Conservation (phyloP, 1,139 yeast genomes). For the Blastobotrys arbuscula region DNA sequence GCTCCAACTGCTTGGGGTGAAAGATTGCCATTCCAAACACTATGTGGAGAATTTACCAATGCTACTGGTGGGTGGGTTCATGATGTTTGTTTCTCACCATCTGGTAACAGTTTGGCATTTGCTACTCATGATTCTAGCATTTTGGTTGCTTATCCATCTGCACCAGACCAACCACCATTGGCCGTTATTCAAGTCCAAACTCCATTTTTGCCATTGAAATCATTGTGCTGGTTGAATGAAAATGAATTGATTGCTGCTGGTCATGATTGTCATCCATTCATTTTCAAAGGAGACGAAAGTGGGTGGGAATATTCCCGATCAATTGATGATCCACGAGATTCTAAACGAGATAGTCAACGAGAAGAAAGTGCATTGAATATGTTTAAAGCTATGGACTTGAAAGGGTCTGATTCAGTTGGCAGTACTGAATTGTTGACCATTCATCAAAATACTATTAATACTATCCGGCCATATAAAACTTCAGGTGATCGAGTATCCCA, state of each 20-base stretch:
- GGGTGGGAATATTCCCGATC: slow-evolving; percentile 66
- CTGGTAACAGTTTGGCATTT: slow-evolving; percentile 72
- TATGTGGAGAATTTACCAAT: slow-evolving; percentile 78
- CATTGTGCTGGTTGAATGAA: slow-evolving; percentile 64
- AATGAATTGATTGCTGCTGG: slow-evolving; percentile 80
- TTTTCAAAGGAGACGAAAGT: slow-evolving; percentile 61
- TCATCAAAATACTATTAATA: slow-evolving; percentile 87
- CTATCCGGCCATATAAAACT: slow-evolving; percentile 46
- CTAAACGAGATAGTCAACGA: slow-evolving; percentile 47
- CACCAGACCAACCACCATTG: slow-evolving; percentile 54
- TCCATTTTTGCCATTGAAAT: slow-evolving; percentile 76
- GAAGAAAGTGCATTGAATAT: slow-evolving; percentile 86
- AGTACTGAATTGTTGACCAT: slow-evolving; percentile 61
- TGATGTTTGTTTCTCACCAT: slow-evolving; percentile 80
- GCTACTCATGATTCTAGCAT: slow-evolving; percentile 75
- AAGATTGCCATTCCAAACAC: slow-evolving; percentile 89
- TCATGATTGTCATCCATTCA: slow-evolving; percentile 84
- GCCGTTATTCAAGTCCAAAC: slow-evolving; percentile 50
- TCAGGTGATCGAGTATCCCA: slow-evolving; percentile 42
- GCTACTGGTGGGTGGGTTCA: slow-evolving; percentile 89
- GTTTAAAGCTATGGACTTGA: slow-evolving; percentile 93
- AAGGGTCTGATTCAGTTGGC: slow-evolving; percentile 62
- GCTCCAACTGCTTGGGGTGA: slow-evolving; percentile 85
- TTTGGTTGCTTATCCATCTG: slow-evolving; percentile 69
- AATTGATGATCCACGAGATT: slow-evolving; percentile 54